Conservation (phyloP, 345 rosid genomes). For the Cardamine chenopodiifolia region DNA sequence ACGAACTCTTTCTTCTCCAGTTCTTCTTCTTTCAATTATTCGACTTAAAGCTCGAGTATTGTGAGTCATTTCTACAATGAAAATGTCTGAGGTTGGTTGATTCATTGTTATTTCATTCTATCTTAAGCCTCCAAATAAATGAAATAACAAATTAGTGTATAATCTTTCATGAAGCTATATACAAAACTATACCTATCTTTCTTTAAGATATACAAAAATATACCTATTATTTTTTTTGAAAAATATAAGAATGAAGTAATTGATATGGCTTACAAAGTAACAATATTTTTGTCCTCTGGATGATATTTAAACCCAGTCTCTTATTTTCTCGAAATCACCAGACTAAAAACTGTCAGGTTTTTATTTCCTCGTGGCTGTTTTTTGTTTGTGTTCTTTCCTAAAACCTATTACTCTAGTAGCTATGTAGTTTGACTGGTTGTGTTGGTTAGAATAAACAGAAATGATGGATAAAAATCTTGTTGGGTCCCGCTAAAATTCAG, state of each 20-base stretch:
- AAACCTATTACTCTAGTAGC: background rate
- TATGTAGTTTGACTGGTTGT: background rate
- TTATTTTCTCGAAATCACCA: background rate
- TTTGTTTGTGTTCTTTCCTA: background rate
- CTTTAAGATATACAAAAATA: background rate
- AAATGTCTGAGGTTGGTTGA: background rate
- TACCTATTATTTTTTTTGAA: too few species aligned
- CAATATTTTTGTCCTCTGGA: background rate
- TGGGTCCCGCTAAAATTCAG: background rate
- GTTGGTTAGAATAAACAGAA: background rate
- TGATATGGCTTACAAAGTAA: too few species aligned
- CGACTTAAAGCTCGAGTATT: too few species aligned
- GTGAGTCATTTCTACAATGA: background rate
- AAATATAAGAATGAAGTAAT: too few species aligned
- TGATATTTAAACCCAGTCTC: background rate
- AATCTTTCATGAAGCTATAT: too few species aligned
- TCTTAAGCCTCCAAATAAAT: background rate
- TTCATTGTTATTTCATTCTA: background rate
- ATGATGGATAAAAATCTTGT: background rate
- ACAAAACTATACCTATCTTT: too few species aligned
- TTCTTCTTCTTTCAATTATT: too few species aligned
- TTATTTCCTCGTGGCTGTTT: background rate
- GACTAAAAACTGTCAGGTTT: background rate
- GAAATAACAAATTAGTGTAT: background rate
- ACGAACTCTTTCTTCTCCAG: too few species aligned